Percentiles rank a stretch among this genome's conserved stretches.
phyloP scores from a whole-genome alignment of 768 basidiomycete species.

The Flagelloscypha sp. region DNA sequence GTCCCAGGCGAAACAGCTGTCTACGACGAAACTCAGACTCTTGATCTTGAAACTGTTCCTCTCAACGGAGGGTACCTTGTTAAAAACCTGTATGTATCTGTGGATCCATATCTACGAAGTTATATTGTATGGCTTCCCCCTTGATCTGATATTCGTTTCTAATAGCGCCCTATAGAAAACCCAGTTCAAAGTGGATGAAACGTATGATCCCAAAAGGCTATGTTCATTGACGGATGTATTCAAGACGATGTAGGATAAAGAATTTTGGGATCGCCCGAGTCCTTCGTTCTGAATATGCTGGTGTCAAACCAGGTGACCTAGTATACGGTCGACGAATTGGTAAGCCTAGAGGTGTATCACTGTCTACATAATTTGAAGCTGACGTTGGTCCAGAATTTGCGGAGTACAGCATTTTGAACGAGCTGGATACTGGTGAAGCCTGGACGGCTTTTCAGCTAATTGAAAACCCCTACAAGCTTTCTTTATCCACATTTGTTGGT shows the following conservation, averaged over 20 bases:
- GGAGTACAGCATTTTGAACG: constrained; percentile 28
- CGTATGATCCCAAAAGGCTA: too few species aligned
- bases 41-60: constrained; percentile 33
- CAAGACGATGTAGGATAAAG: constrained; percentile 15
- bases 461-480: constrained; percentile 34
- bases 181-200: too few species aligned
- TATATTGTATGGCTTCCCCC: too few species aligned
- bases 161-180: too few species aligned
- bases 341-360: too few species aligned
- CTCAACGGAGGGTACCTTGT: constrained; percentile 32
- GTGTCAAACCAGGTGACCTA: constrained; percentile 21
- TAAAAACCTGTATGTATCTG: constrained; percentile 34
- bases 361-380: too few species aligned
- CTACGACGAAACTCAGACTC: constrained; percentile 29
- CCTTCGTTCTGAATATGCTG: constrained; percentile 22
- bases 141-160: too few species aligned
- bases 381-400: constrained; percentile 29
- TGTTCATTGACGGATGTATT: too few species aligned
- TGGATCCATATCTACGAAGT: constrained; percentile 37
- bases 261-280: constrained; percentile 28
- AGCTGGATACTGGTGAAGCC: too few species aligned
- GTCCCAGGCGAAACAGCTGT: constrained; percentile 30
- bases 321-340: constrained; percentile 26
- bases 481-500: constrained; percentile 42
- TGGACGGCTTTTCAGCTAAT: constrained; percentile 20